These are phyloP conservation scores for Haplosporangium sp. DNA, from an alignment of 371 early-diverging fungal genomes.

Conservation along the genomic window DNA sequence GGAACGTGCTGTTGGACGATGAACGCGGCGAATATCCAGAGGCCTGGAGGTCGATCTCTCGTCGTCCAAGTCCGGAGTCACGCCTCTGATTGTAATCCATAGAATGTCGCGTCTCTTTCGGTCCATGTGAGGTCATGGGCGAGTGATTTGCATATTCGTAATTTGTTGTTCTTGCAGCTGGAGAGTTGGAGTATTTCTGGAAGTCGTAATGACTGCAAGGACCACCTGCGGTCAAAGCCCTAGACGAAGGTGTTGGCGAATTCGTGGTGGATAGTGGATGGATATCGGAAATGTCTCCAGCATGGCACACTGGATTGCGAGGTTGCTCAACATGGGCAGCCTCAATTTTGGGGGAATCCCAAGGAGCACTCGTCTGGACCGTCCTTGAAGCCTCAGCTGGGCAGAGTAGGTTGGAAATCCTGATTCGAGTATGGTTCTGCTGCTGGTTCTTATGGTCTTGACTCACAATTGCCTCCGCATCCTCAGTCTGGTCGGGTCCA, in stretches of 20 bases:
- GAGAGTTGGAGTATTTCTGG: background rate
- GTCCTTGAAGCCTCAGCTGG: constrained; percentile 18
- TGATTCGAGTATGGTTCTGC: constrained; percentile 23
- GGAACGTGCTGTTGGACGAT: background rate
- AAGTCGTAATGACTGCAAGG: background rate
- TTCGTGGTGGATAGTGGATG: no score
- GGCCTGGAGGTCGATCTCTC: constrained; percentile 19
- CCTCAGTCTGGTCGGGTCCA: constrained; percentile 25
- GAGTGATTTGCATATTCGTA: background rate
- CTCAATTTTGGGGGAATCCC: constrained; percentile 26
- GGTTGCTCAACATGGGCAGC: constrained; percentile 16
- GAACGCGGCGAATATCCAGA: constrained; percentile 5
- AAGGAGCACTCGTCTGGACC: constrained; percentile 11
- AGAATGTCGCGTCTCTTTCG: constrained; percentile 7
- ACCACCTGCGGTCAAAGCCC: background rate
- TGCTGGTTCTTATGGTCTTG: constrained; percentile 9
- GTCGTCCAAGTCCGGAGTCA: constrained; percentile 27
- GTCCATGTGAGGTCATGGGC: background rate
- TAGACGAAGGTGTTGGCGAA: no score
- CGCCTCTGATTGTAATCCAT: constrained; percentile 12
- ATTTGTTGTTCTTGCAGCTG: background rate
- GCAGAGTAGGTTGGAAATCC: constrained; percentile 35
- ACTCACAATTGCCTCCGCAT: constrained; percentile 8
- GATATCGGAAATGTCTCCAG: no score
- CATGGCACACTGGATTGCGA: no score